phyloP scores from a whole-genome alignment of 1,284 basidiomycete genomes.

The Trichosporon ovoides region DNA sequence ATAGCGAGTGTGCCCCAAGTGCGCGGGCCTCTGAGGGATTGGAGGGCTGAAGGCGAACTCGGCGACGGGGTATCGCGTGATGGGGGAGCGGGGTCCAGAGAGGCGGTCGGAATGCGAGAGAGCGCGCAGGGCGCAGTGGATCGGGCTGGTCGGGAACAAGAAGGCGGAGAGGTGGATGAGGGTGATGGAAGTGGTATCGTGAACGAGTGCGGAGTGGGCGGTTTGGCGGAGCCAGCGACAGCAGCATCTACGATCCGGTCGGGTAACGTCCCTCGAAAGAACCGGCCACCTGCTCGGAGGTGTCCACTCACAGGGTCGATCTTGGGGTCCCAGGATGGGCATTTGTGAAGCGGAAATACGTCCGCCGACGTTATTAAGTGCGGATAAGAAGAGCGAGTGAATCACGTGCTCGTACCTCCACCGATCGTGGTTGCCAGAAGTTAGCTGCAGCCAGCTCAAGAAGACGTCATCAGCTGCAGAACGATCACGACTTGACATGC shows the following conservation, averaged over 20 bases:
- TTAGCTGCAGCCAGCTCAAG: neutral
- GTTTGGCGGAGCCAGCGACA: too few species aligned
- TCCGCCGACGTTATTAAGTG: too few species aligned
- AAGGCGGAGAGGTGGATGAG: constrained; percentile 5
- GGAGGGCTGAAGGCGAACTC: neutral
- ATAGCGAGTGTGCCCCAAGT: constrained; percentile 17
- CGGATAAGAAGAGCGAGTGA: neutral
- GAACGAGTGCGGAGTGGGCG: constrained; percentile 7
- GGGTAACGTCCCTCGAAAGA: too few species aligned
- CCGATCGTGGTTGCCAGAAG: constrained; percentile 2
- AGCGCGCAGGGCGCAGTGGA: neutral
- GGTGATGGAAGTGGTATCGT: neutral
- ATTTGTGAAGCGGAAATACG: too few species aligned
- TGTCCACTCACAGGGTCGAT: too few species aligned
- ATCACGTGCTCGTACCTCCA: neutral
- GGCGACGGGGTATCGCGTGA: neutral
- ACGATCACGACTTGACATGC: neutral
- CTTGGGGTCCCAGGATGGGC: too few species aligned
- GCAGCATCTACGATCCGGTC: too few species aligned
- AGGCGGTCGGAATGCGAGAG: neutral
- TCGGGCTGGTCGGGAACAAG: constrained; percentile 14
- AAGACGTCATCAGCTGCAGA: neutral
- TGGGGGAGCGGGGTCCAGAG: neutral
- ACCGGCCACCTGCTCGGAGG: too few species aligned
- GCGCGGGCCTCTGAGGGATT: constrained; percentile 6